phyloP scores from a whole-genome alignment of 225 moss, liverwort and hornwort species.

The Climacium dendroides region DNA sequence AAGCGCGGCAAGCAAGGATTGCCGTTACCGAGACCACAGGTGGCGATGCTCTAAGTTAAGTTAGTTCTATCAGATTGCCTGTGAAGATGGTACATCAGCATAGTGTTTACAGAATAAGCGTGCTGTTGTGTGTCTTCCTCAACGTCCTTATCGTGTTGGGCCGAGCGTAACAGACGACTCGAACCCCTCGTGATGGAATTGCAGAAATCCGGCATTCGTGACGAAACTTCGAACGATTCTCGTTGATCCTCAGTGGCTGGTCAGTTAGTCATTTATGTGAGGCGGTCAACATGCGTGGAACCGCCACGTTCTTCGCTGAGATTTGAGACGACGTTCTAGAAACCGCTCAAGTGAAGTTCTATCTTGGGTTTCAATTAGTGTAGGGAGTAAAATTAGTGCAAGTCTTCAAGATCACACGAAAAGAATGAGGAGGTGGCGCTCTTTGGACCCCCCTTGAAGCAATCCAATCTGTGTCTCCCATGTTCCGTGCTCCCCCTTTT shows the following conservation, averaged over 20 bases:
- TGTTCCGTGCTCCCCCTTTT: neutral
- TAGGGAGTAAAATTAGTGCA: neutral
- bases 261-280: neutral
- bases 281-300: neutral
- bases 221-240: neutral
- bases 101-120: neutral
- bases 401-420: no score
- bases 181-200: neutral
- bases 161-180: neutral
- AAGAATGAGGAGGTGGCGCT: neutral
- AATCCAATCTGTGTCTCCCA: neutral
- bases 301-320: neutral
- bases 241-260: neutral
- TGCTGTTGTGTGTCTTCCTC: neutral
- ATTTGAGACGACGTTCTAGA: neutral
- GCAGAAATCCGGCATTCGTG: neutral
- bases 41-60: no score
- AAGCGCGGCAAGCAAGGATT: no score
- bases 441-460: neutral
- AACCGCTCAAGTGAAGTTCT: neutral
- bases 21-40: no score
- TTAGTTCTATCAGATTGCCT: neutral
- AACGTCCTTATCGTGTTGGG: neutral
- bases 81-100: neutral
- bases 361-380: neutral